Evolutionary conservation across 1,284 basidiomycete species (phyloP), one percentile per base, ranked within the genome.

Genomic region (Cryptococcus hybrid): DNA sequence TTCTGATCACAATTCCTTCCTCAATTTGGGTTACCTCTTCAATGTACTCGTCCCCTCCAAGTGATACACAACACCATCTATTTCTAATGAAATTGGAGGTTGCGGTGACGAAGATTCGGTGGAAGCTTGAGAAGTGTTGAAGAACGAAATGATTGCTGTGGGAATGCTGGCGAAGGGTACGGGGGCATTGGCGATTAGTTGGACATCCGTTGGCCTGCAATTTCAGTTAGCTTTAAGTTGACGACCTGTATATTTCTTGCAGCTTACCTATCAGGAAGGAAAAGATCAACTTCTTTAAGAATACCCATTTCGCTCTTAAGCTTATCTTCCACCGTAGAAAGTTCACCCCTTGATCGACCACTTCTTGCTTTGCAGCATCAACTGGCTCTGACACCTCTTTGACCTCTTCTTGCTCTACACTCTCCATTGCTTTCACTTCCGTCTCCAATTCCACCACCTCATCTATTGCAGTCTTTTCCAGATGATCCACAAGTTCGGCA

Each of bases 221-320:
- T 1, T 6, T 24, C 24, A 24, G 24, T 24, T 24, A 24, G 24
- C 24, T 24, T 24, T 24, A 24, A 24, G 24, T 24, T 24, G 24
- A 24, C 24, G 24, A 24, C 24, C 24, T 24, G 24, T 24, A 24
- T 24, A 24, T 24, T 24, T 24, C 24, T 24, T 24, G 24, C 40
- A n/a, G 55, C 59, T 55, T 24, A 57, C 59, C 59, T 40, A 46
- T 57, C 59, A 34, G 59, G 59, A 11, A 61, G 45, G 39, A 55
- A 57, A 8, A 61, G 3, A 35, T 57, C 48, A 11, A 48, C 39
- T 44, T 51, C 38, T 18, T 51, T 51, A 13, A 44, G 7, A 38
- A 36, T 18, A 18, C 55, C 24, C 37, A 38, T 40, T 52, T 43
- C 30, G 43, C 49, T 30, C 5, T 12, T 51, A 13, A 40, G 40